A percentile compares a stretch with the other conserved stretches of the same genome.
Evolutionary conservation across 164 flowering plant genomes (phyloP).

Genomic region (Kingdonia uniflora): DNA sequence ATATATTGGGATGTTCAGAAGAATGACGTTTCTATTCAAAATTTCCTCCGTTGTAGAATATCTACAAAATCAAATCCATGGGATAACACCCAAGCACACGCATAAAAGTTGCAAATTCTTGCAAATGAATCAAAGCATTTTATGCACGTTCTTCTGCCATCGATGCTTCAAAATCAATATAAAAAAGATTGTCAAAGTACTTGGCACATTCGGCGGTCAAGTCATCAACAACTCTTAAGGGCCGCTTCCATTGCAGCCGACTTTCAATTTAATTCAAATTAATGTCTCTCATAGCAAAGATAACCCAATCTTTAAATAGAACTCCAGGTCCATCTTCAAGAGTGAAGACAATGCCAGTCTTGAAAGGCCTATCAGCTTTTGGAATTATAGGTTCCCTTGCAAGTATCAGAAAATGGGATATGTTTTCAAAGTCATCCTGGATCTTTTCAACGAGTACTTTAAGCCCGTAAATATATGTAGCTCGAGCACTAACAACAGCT

Average conservation of each 20-base stretch:
- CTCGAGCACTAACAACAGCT: constrained; percentile 2
- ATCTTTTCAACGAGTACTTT: constrained; percentile 1
- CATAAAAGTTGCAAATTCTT: too few species aligned
- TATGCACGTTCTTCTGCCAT: constrained; percentile 2
- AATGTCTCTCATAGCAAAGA: constrained; percentile 4
- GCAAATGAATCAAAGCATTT: background rate
- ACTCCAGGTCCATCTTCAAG: constrained; percentile 5
- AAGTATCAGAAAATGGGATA: constrained; percentile 5
- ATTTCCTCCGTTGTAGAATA: too few species aligned
- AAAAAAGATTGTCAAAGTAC: constrained; percentile 6
- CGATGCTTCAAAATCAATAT: constrained; percentile 7
- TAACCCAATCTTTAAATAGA: constrained; percentile 1
- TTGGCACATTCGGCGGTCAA: background rate
- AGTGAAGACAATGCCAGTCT: constrained; percentile 8
- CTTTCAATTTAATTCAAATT: constrained; percentile 7
- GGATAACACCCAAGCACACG: too few species aligned
- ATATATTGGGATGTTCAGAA: too few species aligned
- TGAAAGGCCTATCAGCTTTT: constrained; percentile 1
- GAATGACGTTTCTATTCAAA: too few species aligned
- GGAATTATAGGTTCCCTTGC: constrained; percentile 5
- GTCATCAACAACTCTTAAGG: constrained; percentile 6
- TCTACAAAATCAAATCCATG: too few species aligned
- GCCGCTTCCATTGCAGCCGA: constrained; percentile 5
- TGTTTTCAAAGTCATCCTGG: constrained; percentile 5
- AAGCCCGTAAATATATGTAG: constrained; percentile 1